These are phyloP conservation scores for Plasmodium reichenowi DNA, from an alignment of 169 alveolate species.

Conservation along the genomic window DNA sequence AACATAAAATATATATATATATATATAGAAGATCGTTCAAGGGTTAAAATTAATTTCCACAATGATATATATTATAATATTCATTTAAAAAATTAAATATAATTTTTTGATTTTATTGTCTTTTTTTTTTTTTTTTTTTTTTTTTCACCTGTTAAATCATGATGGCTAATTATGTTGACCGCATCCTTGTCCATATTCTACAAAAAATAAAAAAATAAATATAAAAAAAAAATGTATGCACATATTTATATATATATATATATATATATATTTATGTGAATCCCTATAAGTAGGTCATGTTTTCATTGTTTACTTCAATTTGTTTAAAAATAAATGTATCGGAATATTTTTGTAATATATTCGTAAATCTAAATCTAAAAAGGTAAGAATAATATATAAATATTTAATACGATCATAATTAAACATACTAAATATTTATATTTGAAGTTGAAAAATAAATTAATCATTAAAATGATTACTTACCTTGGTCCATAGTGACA, in stretches of 20 bases:
- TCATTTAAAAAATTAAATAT: not conserved
- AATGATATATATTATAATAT: not conserved
- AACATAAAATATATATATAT: not conserved
- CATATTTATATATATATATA: no score
- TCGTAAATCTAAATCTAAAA: slow-evolving; percentile 58
- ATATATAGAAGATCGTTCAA: not conserved
- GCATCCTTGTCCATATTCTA: slow-evolving; percentile 72
- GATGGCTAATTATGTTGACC: slow-evolving; percentile 28
- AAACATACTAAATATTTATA: not conserved
- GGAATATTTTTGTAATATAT: slow-evolving; percentile 42
- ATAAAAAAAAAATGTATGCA: slow-evolving; percentile 4
- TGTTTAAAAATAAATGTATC: slow-evolving; percentile 44
- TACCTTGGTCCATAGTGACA: slow-evolving; percentile 95
- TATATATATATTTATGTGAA: no score
- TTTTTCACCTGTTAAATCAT: slow-evolving; percentile 25
- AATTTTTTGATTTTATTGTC: not conserved
- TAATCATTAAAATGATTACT: not conserved
- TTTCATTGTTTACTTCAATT: slow-evolving; percentile 25
- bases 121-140: no score
- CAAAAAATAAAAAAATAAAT: slow-evolving; percentile 2
- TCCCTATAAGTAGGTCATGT: not conserved
- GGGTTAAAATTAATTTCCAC: no score
- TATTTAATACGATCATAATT: not conserved
- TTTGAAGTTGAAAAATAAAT: not conserved
- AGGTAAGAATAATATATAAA: not conserved